Conservation (phyloP, 805 yeast species). For the Cyberlindnera nakhonratchasimensis region DNA sequence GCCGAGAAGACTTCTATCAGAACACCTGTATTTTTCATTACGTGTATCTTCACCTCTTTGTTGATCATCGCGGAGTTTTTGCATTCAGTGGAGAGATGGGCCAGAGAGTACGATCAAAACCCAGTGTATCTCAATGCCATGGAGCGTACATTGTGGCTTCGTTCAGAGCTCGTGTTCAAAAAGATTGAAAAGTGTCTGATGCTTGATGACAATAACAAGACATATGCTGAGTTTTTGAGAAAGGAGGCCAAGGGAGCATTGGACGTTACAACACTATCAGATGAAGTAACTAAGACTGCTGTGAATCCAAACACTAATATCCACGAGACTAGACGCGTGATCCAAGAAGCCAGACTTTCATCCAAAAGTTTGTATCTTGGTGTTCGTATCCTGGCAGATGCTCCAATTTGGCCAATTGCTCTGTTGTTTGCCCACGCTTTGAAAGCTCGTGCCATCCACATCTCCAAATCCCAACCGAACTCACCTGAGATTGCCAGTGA, state of each 20-base stretch:
- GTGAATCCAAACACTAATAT: slow-evolving; percentile 42
- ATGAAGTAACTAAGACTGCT: slow-evolving; percentile 46
- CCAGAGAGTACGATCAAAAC: slow-evolving; percentile 32
- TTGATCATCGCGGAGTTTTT: slow-evolving; percentile 62
- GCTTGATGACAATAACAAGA: slow-evolving; percentile 48
- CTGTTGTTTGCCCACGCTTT: slow-evolving; percentile 76
- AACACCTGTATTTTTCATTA: slow-evolving; percentile 73
- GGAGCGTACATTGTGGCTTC: slow-evolving; percentile 63
- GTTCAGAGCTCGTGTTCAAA: slow-evolving; percentile 55
- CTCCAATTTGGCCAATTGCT: slow-evolving; percentile 85
- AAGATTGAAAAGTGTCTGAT: slow-evolving; percentile 57
- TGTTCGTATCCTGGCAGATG: slow-evolving; percentile 74
- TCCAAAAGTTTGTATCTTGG: slow-evolving; percentile 63
- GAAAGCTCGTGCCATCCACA: slow-evolving; percentile 55
- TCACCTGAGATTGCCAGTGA: slow-evolving; percentile 1
- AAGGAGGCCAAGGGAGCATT: slow-evolving; percentile 58
- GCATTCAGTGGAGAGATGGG: slow-evolving; percentile 52
- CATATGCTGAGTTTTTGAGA: slow-evolving; percentile 56
- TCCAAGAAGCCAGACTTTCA: slow-evolving; percentile 48
- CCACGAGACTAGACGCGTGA: slow-evolving; percentile 43
- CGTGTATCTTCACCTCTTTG: slow-evolving; percentile 63
- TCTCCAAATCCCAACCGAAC: slow-evolving; percentile 27
- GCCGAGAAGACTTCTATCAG: slow-evolving; percentile 64
- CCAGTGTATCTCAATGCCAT: slow-evolving; percentile 35
- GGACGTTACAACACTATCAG: slow-evolving; percentile 48